Evolutionary conservation across 768 basidiomycete genomes (phyloP).

Genomic region (Megacollybia marginata): DNA sequence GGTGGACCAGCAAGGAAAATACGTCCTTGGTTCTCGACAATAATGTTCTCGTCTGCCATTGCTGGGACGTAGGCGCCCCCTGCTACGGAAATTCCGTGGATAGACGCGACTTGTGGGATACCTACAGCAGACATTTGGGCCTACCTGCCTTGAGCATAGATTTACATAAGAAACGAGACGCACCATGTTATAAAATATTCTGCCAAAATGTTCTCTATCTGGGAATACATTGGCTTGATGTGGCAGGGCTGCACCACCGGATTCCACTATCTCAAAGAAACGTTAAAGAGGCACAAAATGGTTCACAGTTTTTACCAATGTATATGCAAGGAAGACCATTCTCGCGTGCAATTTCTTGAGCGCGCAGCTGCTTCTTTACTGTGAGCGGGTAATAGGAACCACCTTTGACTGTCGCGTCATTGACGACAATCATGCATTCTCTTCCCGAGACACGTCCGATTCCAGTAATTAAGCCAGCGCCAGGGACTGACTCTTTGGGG

Average conservation of each 20-base stretch:
- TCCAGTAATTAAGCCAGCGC: conserved; percentile 88
- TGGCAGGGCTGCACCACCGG: conserved; percentile 88
- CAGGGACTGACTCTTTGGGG: conserved; percentile 65
- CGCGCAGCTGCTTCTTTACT: conserved; percentile 93
- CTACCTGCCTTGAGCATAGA: conserved; percentile 28
- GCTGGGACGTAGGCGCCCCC: conserved; percentile 93
- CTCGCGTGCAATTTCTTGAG: conserved; percentile 91
- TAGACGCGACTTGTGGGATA: conserved; percentile 87
- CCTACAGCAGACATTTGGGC: conserved; percentile 90
- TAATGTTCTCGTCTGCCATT: conserved; percentile 93
- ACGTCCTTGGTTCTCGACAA: conserved; percentile 83
- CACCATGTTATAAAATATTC: conserved; percentile 98
- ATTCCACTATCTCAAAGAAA: conserved; percentile 58
- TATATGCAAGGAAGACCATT: conserved; percentile 89
- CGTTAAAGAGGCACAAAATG: conserved; percentile 4
- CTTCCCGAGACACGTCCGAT: conserved; percentile 70
- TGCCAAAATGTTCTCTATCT: conserved; percentile 91
- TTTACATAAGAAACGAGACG: conserved; percentile 8
- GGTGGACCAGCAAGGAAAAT: conserved; percentile 96
- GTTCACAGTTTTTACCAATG: conserved; percentile 51
- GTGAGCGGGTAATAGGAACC: conserved; percentile 90
- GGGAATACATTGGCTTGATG: conserved; percentile 94
- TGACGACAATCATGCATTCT: conserved; percentile 88
- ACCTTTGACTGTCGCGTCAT: conserved; percentile 91
- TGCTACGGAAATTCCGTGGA: conserved; percentile 93